phyloP scores from a whole-genome alignment of 2,329 filamentous ascomycete genomes.

The Fusarium pininemorale region DNA sequence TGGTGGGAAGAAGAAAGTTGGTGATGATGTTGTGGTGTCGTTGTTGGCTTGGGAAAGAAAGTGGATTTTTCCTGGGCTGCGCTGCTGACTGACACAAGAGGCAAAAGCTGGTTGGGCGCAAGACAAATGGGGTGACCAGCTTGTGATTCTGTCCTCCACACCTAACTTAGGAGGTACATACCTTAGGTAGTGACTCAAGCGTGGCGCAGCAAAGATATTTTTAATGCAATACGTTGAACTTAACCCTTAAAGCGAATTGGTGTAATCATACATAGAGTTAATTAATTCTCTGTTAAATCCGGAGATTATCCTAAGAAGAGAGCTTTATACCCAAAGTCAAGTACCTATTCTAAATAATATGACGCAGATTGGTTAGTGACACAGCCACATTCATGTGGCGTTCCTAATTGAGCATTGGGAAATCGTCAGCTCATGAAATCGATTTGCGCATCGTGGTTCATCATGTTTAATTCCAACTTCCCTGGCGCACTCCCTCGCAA shows the following conservation, averaged over 20 bases:
- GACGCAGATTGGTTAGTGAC: not conserved
- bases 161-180: no score
- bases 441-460: constrained; percentile 1
- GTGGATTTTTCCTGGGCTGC: constrained; percentile 40
- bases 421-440: not conserved
- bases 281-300: not conserved
- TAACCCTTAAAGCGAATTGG: not conserved
- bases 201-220: constrained; percentile 16
- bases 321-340: not conserved
- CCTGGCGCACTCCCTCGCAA: not conserved
- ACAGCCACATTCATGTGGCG: constrained; percentile 24
- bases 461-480: not conserved
- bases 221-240: not conserved
- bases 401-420: not conserved
- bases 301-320: not conserved
- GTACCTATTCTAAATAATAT: constrained; percentile 1
- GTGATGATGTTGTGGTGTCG: constrained; percentile 40
- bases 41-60: constrained; percentile 35
- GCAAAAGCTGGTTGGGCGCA: constrained; percentile 16
- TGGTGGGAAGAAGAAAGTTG: constrained; percentile 19
- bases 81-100: constrained; percentile 29
- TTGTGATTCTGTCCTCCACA: constrained; percentile 15
- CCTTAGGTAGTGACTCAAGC: constrained; percentile 16
- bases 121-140: constrained; percentile 11
- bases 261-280: not conserved